Evolutionary conservation across 352 stramenopile genomes (phyloP).

Genomic region (Aphanomyces astaci): DNA sequence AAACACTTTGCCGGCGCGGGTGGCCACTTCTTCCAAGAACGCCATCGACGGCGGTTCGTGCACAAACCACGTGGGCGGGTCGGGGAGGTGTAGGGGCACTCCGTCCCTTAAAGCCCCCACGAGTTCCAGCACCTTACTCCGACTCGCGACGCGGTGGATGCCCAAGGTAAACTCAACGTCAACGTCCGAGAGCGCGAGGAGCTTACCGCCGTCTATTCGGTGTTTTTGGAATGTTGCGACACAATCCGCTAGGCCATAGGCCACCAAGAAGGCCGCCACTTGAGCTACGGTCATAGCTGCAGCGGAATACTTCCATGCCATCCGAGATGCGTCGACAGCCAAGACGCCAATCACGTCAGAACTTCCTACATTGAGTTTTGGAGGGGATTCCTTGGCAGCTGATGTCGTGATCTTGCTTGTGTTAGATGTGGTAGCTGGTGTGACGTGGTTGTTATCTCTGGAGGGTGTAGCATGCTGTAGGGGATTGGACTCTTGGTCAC

Average conservation of each 20-base stretch:
- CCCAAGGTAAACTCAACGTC: constrained; percentile 21
- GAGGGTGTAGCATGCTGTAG: no score
- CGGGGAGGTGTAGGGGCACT: constrained; percentile 36
- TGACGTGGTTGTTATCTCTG: no score
- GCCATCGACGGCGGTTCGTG: constrained; percentile 44
- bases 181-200: constrained; percentile 11
- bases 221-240: constrained; percentile 36
- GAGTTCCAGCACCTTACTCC: constrained; percentile 49
- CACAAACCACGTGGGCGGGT: constrained; percentile 32
- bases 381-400: no score
- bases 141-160: constrained; percentile 27
- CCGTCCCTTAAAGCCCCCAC: constrained; percentile 38
- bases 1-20: constrained; percentile 4
- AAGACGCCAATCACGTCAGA: constrained; percentile 39
- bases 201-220: constrained; percentile 30
- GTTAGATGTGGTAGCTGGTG: no score
- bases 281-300: constrained; percentile 46
- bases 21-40: constrained; percentile 41
- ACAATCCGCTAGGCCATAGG: constrained; percentile 33
- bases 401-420: no score
- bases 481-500: no score
- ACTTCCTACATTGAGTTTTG: background rate
- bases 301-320: constrained; percentile 37
- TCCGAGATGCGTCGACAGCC: constrained; percentile 46
- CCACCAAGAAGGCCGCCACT: constrained; percentile 43